phyloP scores from a whole-genome alignment of 345 rosid genomes.

The Carallia brachiata region DNA sequence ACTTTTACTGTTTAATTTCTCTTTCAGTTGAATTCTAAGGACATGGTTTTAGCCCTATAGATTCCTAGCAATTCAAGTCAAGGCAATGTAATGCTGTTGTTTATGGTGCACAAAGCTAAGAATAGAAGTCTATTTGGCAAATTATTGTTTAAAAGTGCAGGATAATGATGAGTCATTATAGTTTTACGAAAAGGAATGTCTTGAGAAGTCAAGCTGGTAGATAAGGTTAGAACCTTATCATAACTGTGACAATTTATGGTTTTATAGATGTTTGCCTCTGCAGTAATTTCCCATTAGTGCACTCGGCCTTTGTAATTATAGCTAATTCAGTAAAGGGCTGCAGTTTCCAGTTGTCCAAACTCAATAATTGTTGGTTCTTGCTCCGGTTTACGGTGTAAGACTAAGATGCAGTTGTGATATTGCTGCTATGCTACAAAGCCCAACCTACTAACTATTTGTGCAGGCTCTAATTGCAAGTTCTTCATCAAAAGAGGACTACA shows the following conservation, averaged over 20 bases:
- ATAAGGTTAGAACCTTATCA: neutral
- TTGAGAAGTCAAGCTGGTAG: neutral
- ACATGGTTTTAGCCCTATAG: neutral
- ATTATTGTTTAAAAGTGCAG: neutral
- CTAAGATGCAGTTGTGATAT: neutral
- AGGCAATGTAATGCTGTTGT: neutral
- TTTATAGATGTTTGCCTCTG: neutral
- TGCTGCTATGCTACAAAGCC: neutral
- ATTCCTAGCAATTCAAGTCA: neutral
- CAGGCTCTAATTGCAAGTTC: slow-evolving; percentile 86
- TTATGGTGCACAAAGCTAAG: neutral
- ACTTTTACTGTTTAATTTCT: neutral
- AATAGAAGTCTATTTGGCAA: neutral
- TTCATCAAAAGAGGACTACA: slow-evolving; percentile 65
- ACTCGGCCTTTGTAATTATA: neutral
- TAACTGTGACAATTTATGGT: neutral
- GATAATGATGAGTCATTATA: neutral
- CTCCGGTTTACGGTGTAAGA: neutral
- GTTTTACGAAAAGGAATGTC: neutral
- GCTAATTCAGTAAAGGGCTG: neutral
- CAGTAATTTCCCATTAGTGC: neutral
- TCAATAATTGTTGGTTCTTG: neutral
- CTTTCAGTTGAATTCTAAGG: neutral
- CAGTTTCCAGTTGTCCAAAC: neutral
- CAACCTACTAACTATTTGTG: slow-evolving; percentile 2